Conservation (phyloP, 495 filamentous ascomycete genomes). For the Aspergillus sclerotioniger region DNA sequence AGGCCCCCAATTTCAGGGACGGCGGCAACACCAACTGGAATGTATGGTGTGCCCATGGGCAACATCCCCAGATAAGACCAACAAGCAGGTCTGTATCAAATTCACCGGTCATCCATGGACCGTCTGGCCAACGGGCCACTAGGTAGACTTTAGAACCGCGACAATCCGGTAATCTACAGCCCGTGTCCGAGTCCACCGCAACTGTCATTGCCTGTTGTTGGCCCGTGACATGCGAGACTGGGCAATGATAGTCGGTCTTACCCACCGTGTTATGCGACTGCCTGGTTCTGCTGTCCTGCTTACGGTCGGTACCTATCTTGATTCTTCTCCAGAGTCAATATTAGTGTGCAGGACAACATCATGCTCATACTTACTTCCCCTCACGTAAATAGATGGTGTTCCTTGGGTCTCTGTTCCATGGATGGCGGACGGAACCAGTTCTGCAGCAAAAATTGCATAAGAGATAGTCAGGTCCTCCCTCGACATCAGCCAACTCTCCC, state of each 20-base stretch:
- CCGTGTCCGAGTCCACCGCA: slow-evolving; percentile 2
- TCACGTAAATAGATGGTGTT: slow-evolving; percentile 22
- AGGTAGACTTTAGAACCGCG: background rate
- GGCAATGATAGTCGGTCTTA: slow-evolving; percentile 1
- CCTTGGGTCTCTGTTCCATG: slow-evolving; percentile 18
- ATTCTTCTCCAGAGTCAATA: too few relatives aligned
- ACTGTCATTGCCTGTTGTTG: slow-evolving; percentile 4
- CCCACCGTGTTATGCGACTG: background rate
- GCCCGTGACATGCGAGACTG: slow-evolving; percentile 2
- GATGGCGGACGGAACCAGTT: slow-evolving; percentile 11
- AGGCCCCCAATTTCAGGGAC: slow-evolving; percentile 1
- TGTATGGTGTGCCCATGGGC: background rate
- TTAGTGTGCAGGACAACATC: background rate
- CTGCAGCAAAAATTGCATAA: background rate
- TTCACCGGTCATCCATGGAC: background rate
- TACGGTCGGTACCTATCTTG: background rate
- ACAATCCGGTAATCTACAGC: background rate
- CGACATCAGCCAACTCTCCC: background rate
- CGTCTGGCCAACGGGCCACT: background rate
- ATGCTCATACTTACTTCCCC: background rate
- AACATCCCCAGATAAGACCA: background rate
- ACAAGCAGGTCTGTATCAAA: background rate
- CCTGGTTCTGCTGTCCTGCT: background rate
- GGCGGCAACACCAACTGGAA: background rate
- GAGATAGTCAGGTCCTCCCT: background rate